Base-by-base conservation (phyloP, 2,329 filamentous ascomycete genomes). In the Apiospora kogelbergensis region DNA sequence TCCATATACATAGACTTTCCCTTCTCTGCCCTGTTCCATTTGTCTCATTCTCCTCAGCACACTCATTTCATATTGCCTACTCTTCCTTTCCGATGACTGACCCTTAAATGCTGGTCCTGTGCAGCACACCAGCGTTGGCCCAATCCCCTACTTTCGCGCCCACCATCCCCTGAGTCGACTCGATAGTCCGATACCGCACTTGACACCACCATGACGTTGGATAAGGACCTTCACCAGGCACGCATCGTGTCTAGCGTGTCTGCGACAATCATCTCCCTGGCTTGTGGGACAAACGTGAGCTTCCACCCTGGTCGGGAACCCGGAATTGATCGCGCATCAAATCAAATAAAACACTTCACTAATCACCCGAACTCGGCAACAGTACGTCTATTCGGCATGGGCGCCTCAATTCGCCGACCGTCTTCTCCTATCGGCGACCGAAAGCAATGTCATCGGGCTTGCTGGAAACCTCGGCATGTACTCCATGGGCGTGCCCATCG, bases 371-470 rank as follows among this genome's bases (percentile, higher is more conserved):
- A 30, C 26, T 37, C 22, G 9, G 37, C 68, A 20, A 60, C 77
- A 98, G 94, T 98, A 99, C 88, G 95, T 95, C 78, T 99, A 98
- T 82, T 98, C 94, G 68, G 95, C 95, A 81, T 99, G 96, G 95
- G 94, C 93, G 17, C 96, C 96, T 24, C 95, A 98, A 81, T 98
- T 98, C 78, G 94, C 95, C 65, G 91, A 97, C 76, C 90, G 89
- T 74, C 85, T 99, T 75, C 90, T 92, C 78, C 88, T 98, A 71
- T 94, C 94, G 17, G 92, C 96, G n/a, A 98, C 95, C 2, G 87
- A 98, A 80, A 94, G 90, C 81, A 98, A 99, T 81, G 81, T 98
- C 73, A 95, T 99, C 77, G 95, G 93, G 57, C 85, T 92, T n/a
- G 87, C 89, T 63, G 93, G 90, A n/a, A 95, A 95, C 77, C 82